Base-by-base conservation (phyloP, 2,329 filamentous ascomycete genomes). In the Microdochium nivale region DNA sequence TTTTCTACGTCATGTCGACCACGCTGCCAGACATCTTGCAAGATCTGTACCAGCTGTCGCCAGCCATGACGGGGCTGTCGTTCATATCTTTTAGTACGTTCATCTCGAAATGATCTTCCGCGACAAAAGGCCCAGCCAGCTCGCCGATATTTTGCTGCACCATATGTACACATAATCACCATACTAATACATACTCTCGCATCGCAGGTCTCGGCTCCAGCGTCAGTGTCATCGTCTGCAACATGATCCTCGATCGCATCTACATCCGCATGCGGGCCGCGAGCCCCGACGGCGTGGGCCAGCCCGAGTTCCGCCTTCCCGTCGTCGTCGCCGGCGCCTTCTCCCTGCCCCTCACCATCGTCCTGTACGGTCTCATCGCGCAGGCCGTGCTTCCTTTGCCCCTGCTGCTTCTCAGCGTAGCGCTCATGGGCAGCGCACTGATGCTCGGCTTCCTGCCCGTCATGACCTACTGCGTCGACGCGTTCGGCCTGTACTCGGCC, bases 401-500 rank as follows among this genome's bases (percentile, higher is more conserved):
- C 0, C 24, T 74, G 0, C 60, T 81, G 19, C 63, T 83, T 0
- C 25, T 73, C 0, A 61, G 69, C 0, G 68, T 78, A 0, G 69
- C 60, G 2, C n/a, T 75, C 1, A 61, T 79, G 5, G 79, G 79
- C 11, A 60, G 68, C 21, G 65, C 70, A 3, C 61, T 78, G 2
- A 65, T 76, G 48, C 60, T 81, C 2, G 67, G 68, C 3, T 66
- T 74, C 47, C 60, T 83, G 21, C 78, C 79, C 0, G 52, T 81
- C 2, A 74, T 72, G 52, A 71, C 78, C 0, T 83, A 81, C 55
- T 70, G 81, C 0, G 78, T 82, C 2, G 79, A 83, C 53, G 76
- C 78, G 0, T 79, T 75, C 52, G 77, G 78, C 0, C 53, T 77
- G 5, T 81, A 78, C 57, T 74, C 78, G 1, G 79, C 79, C 0